Percentiles rank a stretch among this genome's conserved stretches.
Evolutionary conservation across 2,329 filamentous ascomycete genomes (phyloP).

Genomic region (Pezicula neosporulosa): DNA sequence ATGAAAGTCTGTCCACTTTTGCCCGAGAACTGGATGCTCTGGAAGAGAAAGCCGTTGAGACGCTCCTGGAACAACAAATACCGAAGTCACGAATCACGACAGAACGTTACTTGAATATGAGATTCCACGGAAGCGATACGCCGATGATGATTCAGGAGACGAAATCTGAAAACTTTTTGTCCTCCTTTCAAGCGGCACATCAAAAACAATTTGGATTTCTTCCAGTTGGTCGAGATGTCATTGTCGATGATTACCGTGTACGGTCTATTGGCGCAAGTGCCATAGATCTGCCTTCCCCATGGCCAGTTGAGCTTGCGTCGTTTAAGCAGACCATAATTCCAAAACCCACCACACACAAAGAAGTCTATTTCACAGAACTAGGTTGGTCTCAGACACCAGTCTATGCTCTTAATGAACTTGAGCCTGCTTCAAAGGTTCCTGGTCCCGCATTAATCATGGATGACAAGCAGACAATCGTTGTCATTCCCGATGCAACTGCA

Average conservation of each 20-base stretch:
- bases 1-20: slow-evolving; percentile 48
- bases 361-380: slow-evolving; percentile 60
- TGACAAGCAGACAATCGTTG: slow-evolving; percentile 83
- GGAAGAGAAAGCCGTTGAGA: slow-evolving; percentile 64
- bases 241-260: slow-evolving; percentile 82
- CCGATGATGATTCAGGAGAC: slow-evolving; percentile 76
- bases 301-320: slow-evolving; percentile 66
- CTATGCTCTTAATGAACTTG: slow-evolving; percentile 59
- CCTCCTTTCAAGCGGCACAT: slow-evolving; percentile 79
- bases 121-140: slow-evolving; percentile 83
- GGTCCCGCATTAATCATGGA: slow-evolving; percentile 85
- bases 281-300: background rate
- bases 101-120: slow-evolving; percentile 89
- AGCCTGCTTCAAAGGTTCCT: background rate
- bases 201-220: slow-evolving; percentile 83
- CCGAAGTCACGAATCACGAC: slow-evolving; percentile 67
- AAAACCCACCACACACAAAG: slow-evolving; percentile 30
- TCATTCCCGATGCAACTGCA: slow-evolving; percentile 73
- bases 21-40: slow-evolving; percentile 72
- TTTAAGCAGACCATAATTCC: slow-evolving; percentile 62
- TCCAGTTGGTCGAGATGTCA: slow-evolving; percentile 75
- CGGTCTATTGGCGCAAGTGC: slow-evolving; percentile 64
- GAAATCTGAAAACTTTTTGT: slow-evolving; percentile 66
- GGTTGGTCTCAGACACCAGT: slow-evolving; percentile 64
- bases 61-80: slow-evolving; percentile 74